Conservation (phyloP, 2,329 filamentous ascomycete genomes). For the Talaromyces marneffei region DNA sequence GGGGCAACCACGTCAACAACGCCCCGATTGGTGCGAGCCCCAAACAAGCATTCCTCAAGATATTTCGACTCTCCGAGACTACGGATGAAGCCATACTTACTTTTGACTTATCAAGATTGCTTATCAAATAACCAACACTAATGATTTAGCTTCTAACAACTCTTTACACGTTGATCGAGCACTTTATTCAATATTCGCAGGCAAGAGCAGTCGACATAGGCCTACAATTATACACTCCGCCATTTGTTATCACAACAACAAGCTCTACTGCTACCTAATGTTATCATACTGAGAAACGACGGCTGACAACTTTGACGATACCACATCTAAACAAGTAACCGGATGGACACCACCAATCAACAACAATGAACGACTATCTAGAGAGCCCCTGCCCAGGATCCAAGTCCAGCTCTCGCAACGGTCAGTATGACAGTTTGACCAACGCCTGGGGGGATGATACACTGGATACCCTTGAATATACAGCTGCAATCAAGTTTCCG, state of each 20-base stretch:
- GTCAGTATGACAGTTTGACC: conserved; percentile 19
- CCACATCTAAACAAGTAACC: neutral
- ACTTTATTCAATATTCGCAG: neutral
- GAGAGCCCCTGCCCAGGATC: conserved; percentile 31
- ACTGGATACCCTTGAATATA: conserved; percentile 27
- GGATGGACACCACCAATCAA: neutral
- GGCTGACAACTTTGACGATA: neutral
- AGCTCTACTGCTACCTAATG: neutral
- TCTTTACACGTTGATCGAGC: neutral
- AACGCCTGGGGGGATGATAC: conserved; percentile 24
- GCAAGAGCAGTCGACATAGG: neutral
- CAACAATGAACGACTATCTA: conserved; percentile 17
- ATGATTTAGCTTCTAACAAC: too few relatives aligned
- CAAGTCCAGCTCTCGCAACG: conserved; percentile 17
- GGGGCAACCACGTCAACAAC: conserved; percentile 8
- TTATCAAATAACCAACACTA: too few relatives aligned
- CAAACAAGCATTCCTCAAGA: neutral
- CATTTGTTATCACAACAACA: neutral
- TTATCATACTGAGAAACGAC: neutral
- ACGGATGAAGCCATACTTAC: neutral
- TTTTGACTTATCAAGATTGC: neutral
- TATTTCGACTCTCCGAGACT: neutral
- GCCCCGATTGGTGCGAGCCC: neutral
- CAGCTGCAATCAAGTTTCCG: conserved; percentile 37
- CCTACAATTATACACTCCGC: neutral